Evolutionary conservation across 768 basidiomycete genomes (phyloP), one percentile per base, ranked within the genome.

Genomic region (Agrocybe praecox): DNA sequence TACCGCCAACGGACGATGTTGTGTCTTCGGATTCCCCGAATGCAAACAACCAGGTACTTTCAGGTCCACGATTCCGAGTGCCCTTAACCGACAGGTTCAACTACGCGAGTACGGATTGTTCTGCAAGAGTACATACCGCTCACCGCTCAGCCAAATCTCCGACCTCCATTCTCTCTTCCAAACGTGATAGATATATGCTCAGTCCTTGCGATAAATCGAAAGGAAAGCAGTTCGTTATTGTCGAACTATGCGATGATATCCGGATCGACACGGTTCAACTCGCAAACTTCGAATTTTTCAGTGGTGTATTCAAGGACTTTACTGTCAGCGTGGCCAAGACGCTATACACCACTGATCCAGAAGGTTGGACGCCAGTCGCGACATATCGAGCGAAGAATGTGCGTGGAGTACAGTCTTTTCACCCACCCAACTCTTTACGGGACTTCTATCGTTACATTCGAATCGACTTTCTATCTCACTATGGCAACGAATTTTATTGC

Each of bases 251-350:
- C 75, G 96, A 98, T 62, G 97, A 98, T 69, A 94, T 99, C 60
- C 79, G 93, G 45, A 95, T 98, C 65, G 96, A 98, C 69, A 96
- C 94, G 0, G 88, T 98, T 45, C 95, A 98, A 69, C 76, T 99
- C 17, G 96, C 95, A 56, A 96, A 98, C 67, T 97, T 92, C 68
- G 96, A 99, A 75, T 98, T 98, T 76, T 99, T 98, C 74, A 93
- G 90, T 61, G 95, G 96, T 1, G 91, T 97, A 14, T 96, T 98
- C 77, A 90, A 91, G 72, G 93, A 96, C 54, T 90, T 98, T 59
- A 82, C 82, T 5, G 87, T 98, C 46, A 91, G 89, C 69, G 94
- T 83, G 11, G 87, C 94, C 1, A 97, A 96, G 62, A 92, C 88
- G 9, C 36, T 40, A 5, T 90, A 90, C 61, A 81, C 82, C 8